phyloP scores from a whole-genome alignment of 345 rosid species.

The Eutrema yunnanense region DNA sequence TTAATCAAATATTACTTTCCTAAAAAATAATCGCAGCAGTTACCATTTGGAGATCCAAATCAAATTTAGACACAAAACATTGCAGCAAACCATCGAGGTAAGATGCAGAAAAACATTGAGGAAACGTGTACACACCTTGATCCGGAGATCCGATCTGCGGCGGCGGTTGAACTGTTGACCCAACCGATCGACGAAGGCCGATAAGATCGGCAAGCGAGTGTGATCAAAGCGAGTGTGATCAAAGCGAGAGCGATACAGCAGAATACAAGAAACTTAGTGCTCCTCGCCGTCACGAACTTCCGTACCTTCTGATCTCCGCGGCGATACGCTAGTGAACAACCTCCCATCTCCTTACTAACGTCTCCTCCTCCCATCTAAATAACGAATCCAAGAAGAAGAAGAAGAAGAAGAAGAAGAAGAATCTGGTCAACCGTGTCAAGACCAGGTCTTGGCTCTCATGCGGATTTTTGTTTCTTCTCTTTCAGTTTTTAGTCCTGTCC shows the following conservation, averaged over 20 bases:
- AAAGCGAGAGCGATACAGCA: conserved; percentile 44
- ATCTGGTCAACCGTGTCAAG: conserved; percentile 14
- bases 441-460: conserved; percentile 12
- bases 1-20: neutral
- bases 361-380: conserved; percentile 23
- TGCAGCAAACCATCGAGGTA: neutral
- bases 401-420: neutral
- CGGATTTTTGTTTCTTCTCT: neutral
- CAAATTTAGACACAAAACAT: neutral
- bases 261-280: conserved; percentile 57
- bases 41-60: conserved; percentile 18
- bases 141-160: conserved; percentile 35
- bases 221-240: conserved; percentile 41
- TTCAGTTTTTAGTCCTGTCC: neutral
- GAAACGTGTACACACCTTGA: conserved; percentile 42
- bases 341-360: conserved; percentile 49
- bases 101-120: neutral
- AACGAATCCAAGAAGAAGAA: neutral
- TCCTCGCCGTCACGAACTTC: conserved; percentile 54
- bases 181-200: conserved; percentile 36
- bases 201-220: conserved; percentile 37
- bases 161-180: conserved; percentile 28
- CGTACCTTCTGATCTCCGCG: conserved; percentile 58
- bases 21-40: conserved; percentile 1
- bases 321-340: conserved; percentile 52